phyloP scores from a whole-genome alignment of 139 green algal genomes.

The Micractinium conductrix region DNA sequence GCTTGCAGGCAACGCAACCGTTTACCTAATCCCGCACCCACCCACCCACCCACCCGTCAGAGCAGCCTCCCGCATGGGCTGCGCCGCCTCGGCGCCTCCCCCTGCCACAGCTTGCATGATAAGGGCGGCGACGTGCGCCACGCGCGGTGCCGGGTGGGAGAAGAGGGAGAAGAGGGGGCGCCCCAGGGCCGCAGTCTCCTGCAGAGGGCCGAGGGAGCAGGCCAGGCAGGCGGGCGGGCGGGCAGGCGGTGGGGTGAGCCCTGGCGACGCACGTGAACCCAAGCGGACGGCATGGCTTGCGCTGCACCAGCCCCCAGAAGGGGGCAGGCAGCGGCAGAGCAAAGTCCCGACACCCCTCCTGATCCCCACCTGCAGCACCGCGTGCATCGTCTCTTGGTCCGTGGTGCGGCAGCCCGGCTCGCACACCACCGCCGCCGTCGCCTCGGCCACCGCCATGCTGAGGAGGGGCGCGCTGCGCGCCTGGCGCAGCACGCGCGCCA shows the following conservation, averaged over 20 bases:
- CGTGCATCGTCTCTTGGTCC: constrained; percentile 58
- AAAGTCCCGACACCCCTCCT: not conserved
- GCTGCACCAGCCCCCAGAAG: too few species aligned
- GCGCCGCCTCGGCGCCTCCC: constrained; percentile 71
- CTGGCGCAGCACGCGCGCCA: constrained; percentile 46
- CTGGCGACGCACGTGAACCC: too few species aligned
- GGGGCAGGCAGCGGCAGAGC: too few species aligned
- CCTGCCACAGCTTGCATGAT: constrained; percentile 86
- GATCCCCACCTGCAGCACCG: constrained; percentile 62
- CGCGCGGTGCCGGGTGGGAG: constrained; percentile 65
- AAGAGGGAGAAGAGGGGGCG: constrained; percentile 84
- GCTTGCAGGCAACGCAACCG: too few species aligned
- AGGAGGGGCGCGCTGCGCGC: constrained; percentile 36
- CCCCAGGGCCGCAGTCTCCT: constrained; percentile 68
- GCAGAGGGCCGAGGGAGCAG: not conserved
- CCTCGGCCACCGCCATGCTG: constrained; percentile 62
- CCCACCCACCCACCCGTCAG: constrained; percentile 45
- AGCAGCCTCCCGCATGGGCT: constrained; percentile 84
- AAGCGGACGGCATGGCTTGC: too few species aligned
- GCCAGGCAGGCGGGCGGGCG: not conserved
- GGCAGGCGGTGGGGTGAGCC: too few species aligned
- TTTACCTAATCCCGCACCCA: not conserved
- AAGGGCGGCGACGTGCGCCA: constrained; percentile 69
- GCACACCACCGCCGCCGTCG: constrained; percentile 62
- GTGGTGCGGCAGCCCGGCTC: constrained; percentile 70